phyloP scores from a whole-genome alignment of 495 filamentous ascomycete genomes.

The Chlorociboria aeruginascens region DNA sequence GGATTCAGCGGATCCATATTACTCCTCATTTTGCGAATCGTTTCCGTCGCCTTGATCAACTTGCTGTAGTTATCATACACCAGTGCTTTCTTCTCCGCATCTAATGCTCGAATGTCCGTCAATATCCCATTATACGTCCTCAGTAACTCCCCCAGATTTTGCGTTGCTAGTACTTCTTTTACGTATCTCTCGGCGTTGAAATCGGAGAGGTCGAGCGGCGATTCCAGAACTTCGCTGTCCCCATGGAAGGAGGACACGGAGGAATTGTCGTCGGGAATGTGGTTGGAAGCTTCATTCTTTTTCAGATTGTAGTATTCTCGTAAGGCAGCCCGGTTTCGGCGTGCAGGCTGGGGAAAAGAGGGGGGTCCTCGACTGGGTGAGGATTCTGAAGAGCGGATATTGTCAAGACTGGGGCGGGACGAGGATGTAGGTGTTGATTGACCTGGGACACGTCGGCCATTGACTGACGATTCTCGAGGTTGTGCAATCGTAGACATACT shows the following conservation, averaged over 20 bases:
- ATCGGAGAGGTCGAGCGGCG: conserved; percentile 41
- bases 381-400: conserved; percentile 32
- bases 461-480: conserved; percentile 40
- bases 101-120: conserved; percentile 71
- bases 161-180: conserved; percentile 46
- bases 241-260: conserved; percentile 15
- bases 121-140: conserved; percentile 51
- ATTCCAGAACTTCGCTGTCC: conserved; percentile 23
- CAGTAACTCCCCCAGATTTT: conserved; percentile 52
- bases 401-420: conserved; percentile 61
- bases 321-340: conserved; percentile 58
- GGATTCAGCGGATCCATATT: conserved; percentile 67
- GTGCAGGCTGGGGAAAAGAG: conserved; percentile 32
- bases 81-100: conserved; percentile 90
- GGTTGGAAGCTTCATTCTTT: conserved; percentile 26
- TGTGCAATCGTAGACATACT: conserved; percentile 73
- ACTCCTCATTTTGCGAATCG: conserved; percentile 72
- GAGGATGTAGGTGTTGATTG: conserved; percentile 54
- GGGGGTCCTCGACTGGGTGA: conserved; percentile 40
- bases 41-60: conserved; percentile 87
- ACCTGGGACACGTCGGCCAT: conserved; percentile 15
- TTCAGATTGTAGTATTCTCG: conserved; percentile 91
- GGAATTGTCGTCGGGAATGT: conserved; percentile 11
- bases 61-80: conserved; percentile 99
- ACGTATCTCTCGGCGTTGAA: conserved; percentile 52